phyloP scores from a whole-genome alignment of 108 stramenopile species.

The Aureococcus anophagefferens region DNA sequence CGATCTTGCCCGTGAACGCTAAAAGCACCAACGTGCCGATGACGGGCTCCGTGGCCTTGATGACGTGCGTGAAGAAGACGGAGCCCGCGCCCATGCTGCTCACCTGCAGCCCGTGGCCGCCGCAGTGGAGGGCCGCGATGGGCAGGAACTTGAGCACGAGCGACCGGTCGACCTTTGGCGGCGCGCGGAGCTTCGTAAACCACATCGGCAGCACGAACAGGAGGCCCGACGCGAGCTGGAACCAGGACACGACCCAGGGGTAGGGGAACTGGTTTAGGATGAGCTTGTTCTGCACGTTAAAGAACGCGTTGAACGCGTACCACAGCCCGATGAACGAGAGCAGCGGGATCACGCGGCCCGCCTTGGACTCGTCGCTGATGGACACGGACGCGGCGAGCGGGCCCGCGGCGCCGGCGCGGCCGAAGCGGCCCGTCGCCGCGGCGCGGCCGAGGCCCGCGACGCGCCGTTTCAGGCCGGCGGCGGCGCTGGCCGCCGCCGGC shows the following conservation, averaged over 20 bases:
- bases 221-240: background rate
- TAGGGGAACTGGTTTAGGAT: background rate
- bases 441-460: no score
- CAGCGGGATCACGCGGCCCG: background rate
- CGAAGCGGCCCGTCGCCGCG: no score
- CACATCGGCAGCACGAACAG: background rate
- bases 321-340: background rate
- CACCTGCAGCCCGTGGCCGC: background rate
- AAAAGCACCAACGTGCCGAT: background rate
- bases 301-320: background rate
- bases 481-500: no score
- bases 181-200: background rate
- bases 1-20: background rate
- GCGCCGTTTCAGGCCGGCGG: no score
- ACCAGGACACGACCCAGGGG: background rate
- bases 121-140: background rate
- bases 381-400: no score
- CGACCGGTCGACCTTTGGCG: background rate
- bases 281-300: background rate
- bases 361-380: no score
- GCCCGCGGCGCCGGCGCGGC: no score
- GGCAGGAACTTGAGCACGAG: background rate
- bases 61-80: slow-evolving; percentile 6
- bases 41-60: slow-evolving; percentile 17
- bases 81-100: background rate